Base-by-base conservation (phyloP, 768 basidiomycete species). In the Tremella fuciformis region DNA sequence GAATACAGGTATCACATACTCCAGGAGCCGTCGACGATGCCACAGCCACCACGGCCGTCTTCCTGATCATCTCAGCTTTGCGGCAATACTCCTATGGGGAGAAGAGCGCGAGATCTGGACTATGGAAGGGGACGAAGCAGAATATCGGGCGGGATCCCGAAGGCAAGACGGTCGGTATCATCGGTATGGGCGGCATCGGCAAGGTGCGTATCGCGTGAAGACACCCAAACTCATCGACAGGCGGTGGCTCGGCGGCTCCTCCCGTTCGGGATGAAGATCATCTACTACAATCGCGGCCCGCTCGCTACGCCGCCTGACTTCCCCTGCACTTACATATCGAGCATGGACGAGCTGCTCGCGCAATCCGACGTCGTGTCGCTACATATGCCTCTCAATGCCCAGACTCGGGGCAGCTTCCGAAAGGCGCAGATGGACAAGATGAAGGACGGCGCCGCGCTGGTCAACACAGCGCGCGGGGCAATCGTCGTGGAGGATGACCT, bases 381-480 rank as follows among this genome's bases (percentile, higher is more conserved):
- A 22, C 88, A 91, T 74, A 84, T 92, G 13, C 93, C 93, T 0
- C 79, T 94, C 44, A 83, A 85, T 51, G 70, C 80, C 15, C 84
- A 89, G 21, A 97, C 90, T 22, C 59, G 84, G 38, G 84, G 85
- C 1, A 76, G 88, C 8, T 85, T 92, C 0, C 85, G 84, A 11
- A 87, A 88, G 75, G 83, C 82, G 65, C 84, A 84, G 81, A 89
- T 94, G 57, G 80, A 86, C 50, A 80, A 81, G 65, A 80, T 94
- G 80, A 92, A 88, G 79, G 84, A 82, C 44, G 88, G 88, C 3
- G 82, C 84, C 1, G 82, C 90, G 53, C 82, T 93, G 68, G 83
- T 92, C 60, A 92, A 92, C 76, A 92, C 90, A 1, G 89, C 91
- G 19, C 79, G 92, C n/a, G 92, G 92, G 11, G 92, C 88, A 70